Evolutionary conservation across 371 early-diverging fungal species (phyloP), one percentile per base, ranked within the genome.

Genomic region (Mucor saturninus): DNA sequence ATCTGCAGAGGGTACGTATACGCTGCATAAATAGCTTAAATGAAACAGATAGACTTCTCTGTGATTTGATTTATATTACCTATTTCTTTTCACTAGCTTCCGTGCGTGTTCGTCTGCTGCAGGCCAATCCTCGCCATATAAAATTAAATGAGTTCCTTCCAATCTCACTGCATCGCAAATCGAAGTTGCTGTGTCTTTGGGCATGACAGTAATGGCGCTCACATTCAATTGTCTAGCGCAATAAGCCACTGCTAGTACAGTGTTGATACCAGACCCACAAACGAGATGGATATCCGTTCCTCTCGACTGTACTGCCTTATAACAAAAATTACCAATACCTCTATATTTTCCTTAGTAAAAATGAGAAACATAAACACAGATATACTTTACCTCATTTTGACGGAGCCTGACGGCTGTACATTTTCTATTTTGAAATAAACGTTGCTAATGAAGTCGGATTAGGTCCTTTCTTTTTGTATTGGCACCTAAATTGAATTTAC

Each of bases 341-440:
- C 91, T 86, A 21, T 21, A 21, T 21, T 21, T 21, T 21, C 21
- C 21, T 21, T 21, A 21, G 21, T 21, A 21, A 21, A 21, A 21
- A 21, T 21, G 21, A 21, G 21, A 21, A 21, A 21, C 21, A 21
- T 21, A 21, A 28, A 43, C 31, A 50, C 10, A 1, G 10, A 6
- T 49, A 1, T 45, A 43, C 14, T 10, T 45, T 54, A 84, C 88
- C 86, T 81, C 63, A 91, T 88, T 67, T 91, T 91, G 43, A 88
- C 86, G 7, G 91, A 91, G 42, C 89, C 89, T 7, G 89, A 85
- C 13, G 91, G 91, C 50, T 91, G 91, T 56, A 91, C 79, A 70
- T 84, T 86, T 56, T 91, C 91, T 53, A 89, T 84, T 68, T 91
- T 91, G 15, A 86, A 82, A 79, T 87, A 91, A 15, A 89, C 79